A percentile compares a stretch with the other conserved stretches of the same genome.
These are phyloP conservation scores for Physocladia obscura DNA, from an alignment of 192 early-diverging fungal genomes.

Conservation along the genomic window DNA sequence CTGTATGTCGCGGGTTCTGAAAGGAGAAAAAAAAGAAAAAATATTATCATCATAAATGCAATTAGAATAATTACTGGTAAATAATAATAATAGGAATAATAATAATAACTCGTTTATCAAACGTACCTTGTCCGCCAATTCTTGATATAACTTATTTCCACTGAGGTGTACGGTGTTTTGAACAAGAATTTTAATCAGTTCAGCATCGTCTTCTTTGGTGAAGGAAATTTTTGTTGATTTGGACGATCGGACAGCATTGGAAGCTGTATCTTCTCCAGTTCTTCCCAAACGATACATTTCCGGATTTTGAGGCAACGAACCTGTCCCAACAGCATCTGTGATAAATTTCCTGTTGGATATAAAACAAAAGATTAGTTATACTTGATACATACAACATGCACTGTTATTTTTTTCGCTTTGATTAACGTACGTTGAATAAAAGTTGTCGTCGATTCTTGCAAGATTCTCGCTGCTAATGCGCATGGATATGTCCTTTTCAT, in stretches of 20 bases:
- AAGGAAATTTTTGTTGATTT: background rate
- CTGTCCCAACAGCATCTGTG: background rate
- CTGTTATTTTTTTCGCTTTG: background rate
- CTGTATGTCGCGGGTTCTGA: background rate
- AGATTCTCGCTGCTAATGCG: background rate
- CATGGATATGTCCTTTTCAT: slow-evolving; percentile 11
- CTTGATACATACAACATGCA: background rate
- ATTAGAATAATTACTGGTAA: background rate
- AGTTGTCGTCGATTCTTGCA: background rate
- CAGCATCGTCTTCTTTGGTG: slow-evolving; percentile 4
- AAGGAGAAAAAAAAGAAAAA: no score
- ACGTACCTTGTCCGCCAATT: background rate
- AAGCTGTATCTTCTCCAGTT: background rate
- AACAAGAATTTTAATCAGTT: background rate
- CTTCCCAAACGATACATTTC: background rate
- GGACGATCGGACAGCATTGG: background rate
- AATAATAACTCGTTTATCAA: background rate
- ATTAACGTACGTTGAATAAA: background rate
- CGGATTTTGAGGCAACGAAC: background rate
- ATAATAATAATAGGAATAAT: background rate
- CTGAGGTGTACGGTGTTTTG: background rate
- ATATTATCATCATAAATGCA: background rate
- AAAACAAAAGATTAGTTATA: background rate
- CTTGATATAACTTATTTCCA: slow-evolving; percentile 2
- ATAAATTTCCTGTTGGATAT: background rate